Evolutionary conservation across 2,329 filamentous ascomycete genomes (phyloP).

Genomic region (Aureobasidium sp.): DNA sequence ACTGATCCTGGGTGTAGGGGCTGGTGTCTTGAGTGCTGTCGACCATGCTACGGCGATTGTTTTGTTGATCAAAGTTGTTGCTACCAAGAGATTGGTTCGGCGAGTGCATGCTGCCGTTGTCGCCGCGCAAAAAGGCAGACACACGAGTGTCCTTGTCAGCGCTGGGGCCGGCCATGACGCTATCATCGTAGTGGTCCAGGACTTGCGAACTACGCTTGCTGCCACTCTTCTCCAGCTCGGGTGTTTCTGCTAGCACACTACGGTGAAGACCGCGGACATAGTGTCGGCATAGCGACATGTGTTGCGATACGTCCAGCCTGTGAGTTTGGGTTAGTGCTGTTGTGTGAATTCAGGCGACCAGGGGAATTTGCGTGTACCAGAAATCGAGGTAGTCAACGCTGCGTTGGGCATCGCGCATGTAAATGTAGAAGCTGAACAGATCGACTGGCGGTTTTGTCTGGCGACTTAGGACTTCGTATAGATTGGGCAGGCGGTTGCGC

Average conservation of each 20-base stretch:
- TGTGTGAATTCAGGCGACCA: not conserved
- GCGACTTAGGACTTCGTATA: slow-evolving; percentile 92
- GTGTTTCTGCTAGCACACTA: slow-evolving; percentile 87
- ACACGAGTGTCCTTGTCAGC: slow-evolving; percentile 53
- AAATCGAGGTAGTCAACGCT: slow-evolving; percentile 98
- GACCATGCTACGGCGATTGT: slow-evolving; percentile 52
- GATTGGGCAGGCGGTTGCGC: slow-evolving; percentile 82
- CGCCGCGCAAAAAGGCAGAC: slow-evolving; percentile 73
- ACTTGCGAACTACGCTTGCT: slow-evolving; percentile 81
- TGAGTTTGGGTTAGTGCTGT: slow-evolving; percentile 14
- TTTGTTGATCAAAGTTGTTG: slow-evolving; percentile 42
- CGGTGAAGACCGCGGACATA: slow-evolving; percentile 93
- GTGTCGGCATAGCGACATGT: slow-evolving; percentile 95
- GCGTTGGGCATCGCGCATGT: slow-evolving; percentile 97
- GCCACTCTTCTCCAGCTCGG: slow-evolving; percentile 72
- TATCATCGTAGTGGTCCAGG: slow-evolving; percentile 44
- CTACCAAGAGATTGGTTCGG: slow-evolving; percentile 43
- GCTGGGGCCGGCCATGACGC: slow-evolving; percentile 27
- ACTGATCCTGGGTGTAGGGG: slow-evolving; percentile 26
- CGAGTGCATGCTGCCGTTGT: slow-evolving; percentile 40
- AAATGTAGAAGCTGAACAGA: slow-evolving; percentile 98
- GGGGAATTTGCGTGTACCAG: slow-evolving; percentile 54
- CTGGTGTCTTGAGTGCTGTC: slow-evolving; percentile 45
- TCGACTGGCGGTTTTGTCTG: slow-evolving; percentile 94
- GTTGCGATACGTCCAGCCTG: slow-evolving; percentile 98